Percentiles rank a stretch among this genome's conserved stretches.
These are phyloP conservation scores for Handroanthus guayacan DNA, from an alignment of 257 asterid species.

Conservation along the genomic window DNA sequence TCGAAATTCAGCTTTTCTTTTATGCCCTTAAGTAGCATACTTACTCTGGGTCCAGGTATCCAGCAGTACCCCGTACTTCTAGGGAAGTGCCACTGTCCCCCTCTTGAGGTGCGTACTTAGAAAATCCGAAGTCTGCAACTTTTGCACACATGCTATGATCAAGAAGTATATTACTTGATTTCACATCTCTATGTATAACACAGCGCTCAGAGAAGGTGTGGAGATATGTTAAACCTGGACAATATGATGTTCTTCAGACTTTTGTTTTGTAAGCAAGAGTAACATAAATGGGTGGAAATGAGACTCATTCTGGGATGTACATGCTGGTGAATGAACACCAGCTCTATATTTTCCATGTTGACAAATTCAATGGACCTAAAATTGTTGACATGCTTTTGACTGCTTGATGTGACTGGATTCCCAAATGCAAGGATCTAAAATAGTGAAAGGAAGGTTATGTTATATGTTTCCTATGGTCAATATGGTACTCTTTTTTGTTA, in stretches of 20 bases:
- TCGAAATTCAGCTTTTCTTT: slow-evolving; percentile 33
- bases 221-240: slow-evolving; percentile 79
- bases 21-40: slow-evolving; percentile 45
- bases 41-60: slow-evolving; percentile 86
- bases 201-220: slow-evolving; percentile 83
- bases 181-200: slow-evolving; percentile 90
- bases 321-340: neutral
- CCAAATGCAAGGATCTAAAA: neutral
- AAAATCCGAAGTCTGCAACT: slow-evolving; percentile 87
- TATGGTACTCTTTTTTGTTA: neutral
- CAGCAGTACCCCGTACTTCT: slow-evolving; percentile 89
- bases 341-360: neutral
- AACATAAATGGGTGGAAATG: neutral
- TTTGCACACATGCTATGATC: slow-evolving; percentile 92
- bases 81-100: slow-evolving; percentile 85
- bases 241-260: slow-evolving; percentile 19
- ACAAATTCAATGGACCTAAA: slow-evolving; percentile 4
- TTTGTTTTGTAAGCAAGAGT: neutral
- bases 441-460: too few relatives aligned
- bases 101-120: slow-evolving; percentile 93
- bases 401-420: neutral
- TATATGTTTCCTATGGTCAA: neutral
- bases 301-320: slow-evolving; percentile 5
- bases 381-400: neutral
- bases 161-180: slow-evolving; percentile 89